phyloP scores from a whole-genome alignment of 83 land plant genomes.

The Diphasiastrum complanatum region DNA sequence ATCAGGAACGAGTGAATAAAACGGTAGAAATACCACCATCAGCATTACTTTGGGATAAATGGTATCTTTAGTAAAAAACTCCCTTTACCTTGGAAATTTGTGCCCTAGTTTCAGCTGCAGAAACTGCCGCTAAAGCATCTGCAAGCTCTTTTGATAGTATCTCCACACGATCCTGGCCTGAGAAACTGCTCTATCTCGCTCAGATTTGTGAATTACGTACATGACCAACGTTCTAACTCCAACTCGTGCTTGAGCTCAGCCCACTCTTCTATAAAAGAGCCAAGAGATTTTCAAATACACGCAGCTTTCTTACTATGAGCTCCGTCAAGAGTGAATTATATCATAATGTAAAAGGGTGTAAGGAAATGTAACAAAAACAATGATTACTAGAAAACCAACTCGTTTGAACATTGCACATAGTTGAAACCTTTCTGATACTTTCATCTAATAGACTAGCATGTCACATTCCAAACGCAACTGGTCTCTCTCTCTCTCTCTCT shows the following conservation, averaged over 20 bases:
- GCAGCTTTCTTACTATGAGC: neutral
- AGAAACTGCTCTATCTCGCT: slow-evolving; percentile 52
- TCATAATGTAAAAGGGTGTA: no score
- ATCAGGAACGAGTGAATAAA: slow-evolving; percentile 1
- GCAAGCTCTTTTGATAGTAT: slow-evolving; percentile 58
- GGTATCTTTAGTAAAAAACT: no score
- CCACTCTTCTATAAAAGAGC: slow-evolving; percentile 52
- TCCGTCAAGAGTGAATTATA: neutral
- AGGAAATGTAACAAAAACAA: no score
- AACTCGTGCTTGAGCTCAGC: slow-evolving; percentile 75
- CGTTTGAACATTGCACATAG: no score
- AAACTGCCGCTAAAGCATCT: slow-evolving; percentile 50
- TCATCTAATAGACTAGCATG: no score
- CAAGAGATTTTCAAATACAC: neutral
- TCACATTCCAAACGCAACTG: no score
- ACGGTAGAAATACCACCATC: neutral
- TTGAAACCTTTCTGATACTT: no score
- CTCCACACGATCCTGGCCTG: slow-evolving; percentile 60
- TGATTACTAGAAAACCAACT: no score
- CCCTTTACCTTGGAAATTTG: slow-evolving; percentile 69
- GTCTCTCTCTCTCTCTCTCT: no score
- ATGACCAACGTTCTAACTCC: slow-evolving; percentile 59
- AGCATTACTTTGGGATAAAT: no score
- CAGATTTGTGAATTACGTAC: slow-evolving; percentile 43
- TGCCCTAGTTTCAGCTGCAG: slow-evolving; percentile 66